Conservation (phyloP, 2,329 filamentous ascomycete species). For the Helotiales sp. region DNA sequence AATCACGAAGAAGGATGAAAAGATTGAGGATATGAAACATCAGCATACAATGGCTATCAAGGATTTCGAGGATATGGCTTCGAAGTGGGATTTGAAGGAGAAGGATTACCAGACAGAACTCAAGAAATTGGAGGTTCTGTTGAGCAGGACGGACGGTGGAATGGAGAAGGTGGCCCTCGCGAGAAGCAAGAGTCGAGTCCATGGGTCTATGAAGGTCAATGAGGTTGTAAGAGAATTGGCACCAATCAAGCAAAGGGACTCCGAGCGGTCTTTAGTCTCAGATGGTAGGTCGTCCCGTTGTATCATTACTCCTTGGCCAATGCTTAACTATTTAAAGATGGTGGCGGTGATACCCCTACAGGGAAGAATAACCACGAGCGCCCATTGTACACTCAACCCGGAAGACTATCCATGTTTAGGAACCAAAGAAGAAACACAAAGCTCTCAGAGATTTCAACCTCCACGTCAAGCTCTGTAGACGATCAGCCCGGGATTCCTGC, state of each 20-base stretch:
- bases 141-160: constrained; percentile 32
- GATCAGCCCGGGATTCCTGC: background rate
- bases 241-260: constrained; percentile 23
- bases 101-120: constrained; percentile 32
- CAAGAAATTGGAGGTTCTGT: constrained; percentile 33
- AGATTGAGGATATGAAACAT: constrained; percentile 28
- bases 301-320: background rate
- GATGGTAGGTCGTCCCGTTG: background rate
- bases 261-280: background rate
- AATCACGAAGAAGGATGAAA: constrained; percentile 21
- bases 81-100: constrained; percentile 31
- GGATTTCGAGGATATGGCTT: constrained; percentile 30
- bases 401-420: background rate
- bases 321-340: background rate
- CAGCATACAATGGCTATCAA: constrained; percentile 29
- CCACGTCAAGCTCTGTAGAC: background rate
- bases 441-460: background rate
- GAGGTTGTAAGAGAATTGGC: background rate
- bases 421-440: background rate
- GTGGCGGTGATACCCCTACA: background rate
- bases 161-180: constrained; percentile 33
- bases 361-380: background rate
- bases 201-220: constrained; percentile 23
- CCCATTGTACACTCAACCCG: background rate
- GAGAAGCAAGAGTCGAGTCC: constrained; percentile 31